phyloP scores from a whole-genome alignment of 2,329 filamentous ascomycete species.

The Cladosporium sp. region DNA sequence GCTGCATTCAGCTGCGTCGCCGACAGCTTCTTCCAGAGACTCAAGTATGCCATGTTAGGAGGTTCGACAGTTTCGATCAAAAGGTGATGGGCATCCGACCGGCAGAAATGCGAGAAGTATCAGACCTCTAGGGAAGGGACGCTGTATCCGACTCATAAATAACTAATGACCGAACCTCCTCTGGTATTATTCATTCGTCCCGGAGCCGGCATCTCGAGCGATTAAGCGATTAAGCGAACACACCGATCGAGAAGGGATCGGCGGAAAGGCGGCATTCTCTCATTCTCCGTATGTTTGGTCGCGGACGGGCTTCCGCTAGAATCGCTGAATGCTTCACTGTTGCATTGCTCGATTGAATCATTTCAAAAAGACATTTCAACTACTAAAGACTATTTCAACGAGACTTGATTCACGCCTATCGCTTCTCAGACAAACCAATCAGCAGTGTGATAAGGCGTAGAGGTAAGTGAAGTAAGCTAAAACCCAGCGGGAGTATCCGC shows the following conservation, averaged over 20 bases:
- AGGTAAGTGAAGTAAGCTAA: no score
- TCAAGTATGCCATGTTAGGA: not conserved
- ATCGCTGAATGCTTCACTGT: no score
- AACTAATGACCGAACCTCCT: not conserved
- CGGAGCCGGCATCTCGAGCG: not conserved
- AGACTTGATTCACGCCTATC: no score
- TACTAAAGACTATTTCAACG: no score
- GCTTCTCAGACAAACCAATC: no score
- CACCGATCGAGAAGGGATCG: not conserved
- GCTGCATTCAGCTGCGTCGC: conserved; percentile 38
- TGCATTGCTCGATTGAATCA: no score
- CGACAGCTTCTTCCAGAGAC: conserved; percentile 37
- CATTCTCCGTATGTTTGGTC: no score
- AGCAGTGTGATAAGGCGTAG: no score
- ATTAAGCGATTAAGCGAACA: not conserved
- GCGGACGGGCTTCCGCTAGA: no score
- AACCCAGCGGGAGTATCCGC: no score
- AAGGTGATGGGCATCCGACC: not conserved
- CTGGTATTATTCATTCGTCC: not conserved
- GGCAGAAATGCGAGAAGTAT: not conserved
- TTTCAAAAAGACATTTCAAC: no score
- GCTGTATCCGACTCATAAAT: not conserved
- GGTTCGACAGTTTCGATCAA: not conserved
- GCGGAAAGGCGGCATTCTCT: no score
- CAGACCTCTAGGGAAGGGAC: not conserved